Conservation (phyloP, 805 yeast genomes). For the Danielozyma ontarioensis region DNA sequence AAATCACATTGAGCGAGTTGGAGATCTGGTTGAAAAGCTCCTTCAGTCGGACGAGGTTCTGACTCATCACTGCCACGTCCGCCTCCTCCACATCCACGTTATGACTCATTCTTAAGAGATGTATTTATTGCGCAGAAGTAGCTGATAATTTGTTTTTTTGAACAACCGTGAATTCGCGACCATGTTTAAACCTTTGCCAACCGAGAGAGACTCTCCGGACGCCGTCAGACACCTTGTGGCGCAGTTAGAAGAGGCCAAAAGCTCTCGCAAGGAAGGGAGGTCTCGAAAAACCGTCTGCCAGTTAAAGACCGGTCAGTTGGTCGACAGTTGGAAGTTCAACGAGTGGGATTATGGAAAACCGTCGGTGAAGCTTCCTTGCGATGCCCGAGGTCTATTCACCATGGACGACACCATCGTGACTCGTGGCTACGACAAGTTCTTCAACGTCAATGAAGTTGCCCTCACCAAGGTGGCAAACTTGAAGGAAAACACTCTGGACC, state of each 20-base stretch:
- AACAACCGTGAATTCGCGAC: too few relatives aligned
- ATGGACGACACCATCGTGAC: slow-evolving; percentile 50
- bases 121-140: too few relatives aligned
- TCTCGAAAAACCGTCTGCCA: slow-evolving; percentile 10
- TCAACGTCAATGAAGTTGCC: slow-evolving; percentile 66
- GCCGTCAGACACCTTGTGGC: slow-evolving; percentile 14
- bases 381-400: slow-evolving; percentile 82
- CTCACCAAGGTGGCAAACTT: slow-evolving; percentile 48
- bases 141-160: too few relatives aligned
- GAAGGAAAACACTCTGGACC: slow-evolving; percentile 52
- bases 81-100: slow-evolving; percentile 67
- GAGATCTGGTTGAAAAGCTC: slow-evolving; percentile 52
- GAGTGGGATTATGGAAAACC: slow-evolving; percentile 80
- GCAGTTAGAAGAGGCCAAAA: slow-evolving; percentile 13
- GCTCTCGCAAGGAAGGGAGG: slow-evolving; percentile 16
- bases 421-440: slow-evolving; percentile 93
- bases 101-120: slow-evolving; percentile 9
- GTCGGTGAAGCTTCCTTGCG: slow-evolving; percentile 53
- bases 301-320: slow-evolving; percentile 4
- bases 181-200: neutral
- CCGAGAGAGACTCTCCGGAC: slow-evolving; percentile 5
- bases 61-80: slow-evolving; percentile 77
- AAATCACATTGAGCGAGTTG: slow-evolving; percentile 49
- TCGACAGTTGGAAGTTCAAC: slow-evolving; percentile 68
- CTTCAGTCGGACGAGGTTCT: slow-evolving; percentile 57